Conservation (phyloP, 805 yeast species). For the Ogataea saltuana region DNA sequence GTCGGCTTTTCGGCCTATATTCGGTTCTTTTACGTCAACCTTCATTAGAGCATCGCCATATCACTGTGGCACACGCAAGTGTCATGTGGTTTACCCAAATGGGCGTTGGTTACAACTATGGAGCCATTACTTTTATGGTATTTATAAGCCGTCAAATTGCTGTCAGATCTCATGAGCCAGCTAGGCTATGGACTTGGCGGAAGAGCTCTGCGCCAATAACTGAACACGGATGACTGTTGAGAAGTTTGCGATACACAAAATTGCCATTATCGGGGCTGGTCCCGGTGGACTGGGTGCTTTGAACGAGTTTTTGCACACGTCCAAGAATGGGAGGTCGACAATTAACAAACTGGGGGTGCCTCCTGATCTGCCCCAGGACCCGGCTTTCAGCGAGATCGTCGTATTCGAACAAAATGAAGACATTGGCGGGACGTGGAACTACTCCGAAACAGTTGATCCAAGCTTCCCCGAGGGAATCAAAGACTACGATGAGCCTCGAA, state of each 20-base stretch:
- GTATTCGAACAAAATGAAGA: conserved; percentile 40
- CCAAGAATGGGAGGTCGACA: conserved; percentile 31
- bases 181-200: no score
- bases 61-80: not conserved
- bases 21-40: no score
- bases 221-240: conserved; percentile 9
- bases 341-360: conserved; percentile 5
- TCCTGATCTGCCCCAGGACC: conserved; percentile 16
- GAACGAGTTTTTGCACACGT: conserved; percentile 26
- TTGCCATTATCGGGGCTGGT: conserved; percentile 15
- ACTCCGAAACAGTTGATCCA: conserved; percentile 20
- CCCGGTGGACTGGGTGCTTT: conserved; percentile 14
- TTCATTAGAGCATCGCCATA: not conserved
- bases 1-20: no score
- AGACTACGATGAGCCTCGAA: conserved; percentile 7
- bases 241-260: conserved; percentile 2
- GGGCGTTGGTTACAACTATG: no score
- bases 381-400: conserved; percentile 35
- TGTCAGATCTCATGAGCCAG: no score
- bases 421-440: conserved; percentile 43
- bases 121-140: no score
- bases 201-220: no score
- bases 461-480: conserved; percentile 19
- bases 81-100: not conserved
- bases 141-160: no score